Conservation (phyloP, 2,329 filamentous ascomycete genomes). For the Fusarium temperatum region DNA sequence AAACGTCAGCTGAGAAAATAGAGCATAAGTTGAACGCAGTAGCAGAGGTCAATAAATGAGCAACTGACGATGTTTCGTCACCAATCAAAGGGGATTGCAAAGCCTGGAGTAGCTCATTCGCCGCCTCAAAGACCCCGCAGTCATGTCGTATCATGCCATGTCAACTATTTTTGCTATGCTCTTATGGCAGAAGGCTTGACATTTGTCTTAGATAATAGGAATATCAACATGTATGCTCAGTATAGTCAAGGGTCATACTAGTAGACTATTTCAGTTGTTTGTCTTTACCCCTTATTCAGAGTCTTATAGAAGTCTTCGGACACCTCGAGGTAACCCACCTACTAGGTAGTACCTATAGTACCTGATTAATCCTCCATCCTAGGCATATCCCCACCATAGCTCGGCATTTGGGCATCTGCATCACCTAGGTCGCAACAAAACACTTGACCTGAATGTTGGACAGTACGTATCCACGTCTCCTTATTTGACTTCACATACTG, state of each 20-base stretch:
- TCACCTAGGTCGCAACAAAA: neutral
- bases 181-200: neutral
- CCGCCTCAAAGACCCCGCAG: slow-evolving; percentile 16
- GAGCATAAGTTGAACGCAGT: neutral
- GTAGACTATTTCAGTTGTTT: neutral
- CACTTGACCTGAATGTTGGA: neutral
- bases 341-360: neutral
- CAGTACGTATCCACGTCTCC: neutral
- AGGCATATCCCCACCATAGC: slow-evolving; percentile 13
- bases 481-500: neutral
- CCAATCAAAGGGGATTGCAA: slow-evolving; percentile 1
- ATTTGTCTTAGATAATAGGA: neutral
- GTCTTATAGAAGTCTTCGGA: neutral
- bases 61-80: neutral
- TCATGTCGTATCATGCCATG: slow-evolving; percentile 17
- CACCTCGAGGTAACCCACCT: neutral
- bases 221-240: neutral
- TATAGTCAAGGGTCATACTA: neutral
- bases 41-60: neutral
- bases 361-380: neutral
- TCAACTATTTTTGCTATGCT: neutral
- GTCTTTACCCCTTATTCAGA: neutral
- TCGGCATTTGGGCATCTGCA: neutral
- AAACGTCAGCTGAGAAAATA: neutral
- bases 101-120: slow-evolving; percentile 7